A percentile compares a stretch with the other conserved stretches of the same genome.
Conservation (phyloP, 495 filamentous ascomycete genomes). For the Tuber calosporum region DNA sequence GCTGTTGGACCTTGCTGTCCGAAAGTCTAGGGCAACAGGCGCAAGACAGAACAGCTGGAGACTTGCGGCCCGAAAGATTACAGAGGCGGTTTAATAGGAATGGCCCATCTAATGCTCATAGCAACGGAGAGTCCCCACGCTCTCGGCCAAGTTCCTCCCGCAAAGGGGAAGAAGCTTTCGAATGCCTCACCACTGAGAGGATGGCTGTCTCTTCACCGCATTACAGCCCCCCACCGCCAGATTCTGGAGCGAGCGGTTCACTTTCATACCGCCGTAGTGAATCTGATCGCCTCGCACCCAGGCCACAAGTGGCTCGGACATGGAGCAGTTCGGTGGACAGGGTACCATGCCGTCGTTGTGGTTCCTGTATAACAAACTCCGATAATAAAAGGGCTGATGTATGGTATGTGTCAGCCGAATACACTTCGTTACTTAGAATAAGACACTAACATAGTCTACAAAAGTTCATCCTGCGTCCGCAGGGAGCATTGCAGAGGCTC, state of each 20-base stretch:
- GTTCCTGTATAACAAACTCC: background rate
- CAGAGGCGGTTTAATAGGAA: background rate
- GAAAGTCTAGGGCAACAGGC: background rate
- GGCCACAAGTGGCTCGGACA: background rate
- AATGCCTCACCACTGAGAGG: background rate
- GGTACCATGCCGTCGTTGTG: background rate
- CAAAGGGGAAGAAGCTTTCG: conserved; percentile 6
- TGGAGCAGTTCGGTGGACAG: background rate
- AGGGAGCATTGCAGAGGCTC: background rate
- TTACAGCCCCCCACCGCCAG: conserved; percentile 31
- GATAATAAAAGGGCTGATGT: background rate
- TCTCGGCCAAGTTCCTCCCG: conserved; percentile 21
- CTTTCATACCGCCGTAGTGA: background rate
- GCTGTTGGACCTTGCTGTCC: background rate
- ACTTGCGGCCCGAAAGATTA: background rate
- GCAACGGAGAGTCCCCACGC: conserved; percentile 4
- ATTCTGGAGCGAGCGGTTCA: background rate
- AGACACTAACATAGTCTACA: background rate
- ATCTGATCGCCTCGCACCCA: background rate
- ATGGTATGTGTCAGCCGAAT: background rate
- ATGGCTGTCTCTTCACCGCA: conserved; percentile 23
- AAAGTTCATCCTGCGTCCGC: background rate
- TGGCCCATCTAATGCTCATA: background rate
- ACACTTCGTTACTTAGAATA: background rate
- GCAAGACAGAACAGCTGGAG: background rate